Percentiles rank a stretch among this genome's conserved stretches.
Evolutionary conservation across 2,329 filamentous ascomycete species (phyloP).

Genomic region (Phaeosphaeria sp.): DNA sequence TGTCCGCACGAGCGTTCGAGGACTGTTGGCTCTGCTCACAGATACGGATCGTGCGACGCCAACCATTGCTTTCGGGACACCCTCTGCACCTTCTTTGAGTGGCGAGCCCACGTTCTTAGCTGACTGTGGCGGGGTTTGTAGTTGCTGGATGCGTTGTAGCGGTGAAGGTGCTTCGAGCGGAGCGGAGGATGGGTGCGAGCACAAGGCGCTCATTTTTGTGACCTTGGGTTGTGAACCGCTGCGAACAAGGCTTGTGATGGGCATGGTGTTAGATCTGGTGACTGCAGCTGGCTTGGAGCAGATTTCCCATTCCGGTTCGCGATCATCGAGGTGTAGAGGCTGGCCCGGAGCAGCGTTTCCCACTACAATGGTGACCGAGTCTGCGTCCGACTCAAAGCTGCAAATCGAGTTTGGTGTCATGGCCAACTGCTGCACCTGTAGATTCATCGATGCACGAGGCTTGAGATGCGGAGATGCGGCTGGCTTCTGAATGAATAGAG

Average conservation of each 20-base stretch:
- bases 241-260: constrained; percentile 14
- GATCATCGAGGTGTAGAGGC: constrained; percentile 29
- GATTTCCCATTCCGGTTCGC: constrained; percentile 43
- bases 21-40: constrained; percentile 38
- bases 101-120: constrained; percentile 13
- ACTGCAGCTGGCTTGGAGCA: constrained; percentile 24
- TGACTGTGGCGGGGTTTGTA: constrained; percentile 25
- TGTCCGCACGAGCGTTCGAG: constrained; percentile 24
- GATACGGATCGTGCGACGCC: constrained; percentile 43
- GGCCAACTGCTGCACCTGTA: constrained; percentile 19
- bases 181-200: constrained; percentile 37
- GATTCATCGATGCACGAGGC: constrained; percentile 17
- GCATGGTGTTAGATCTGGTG: constrained; percentile 11
- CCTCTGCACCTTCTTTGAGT: constrained; percentile 4
- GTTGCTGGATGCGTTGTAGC: constrained; percentile 24
- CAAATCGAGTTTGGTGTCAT: constrained; percentile 34
- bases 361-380: constrained; percentile 36
- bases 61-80: constrained; percentile 30
- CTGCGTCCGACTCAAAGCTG: constrained; percentile 42
- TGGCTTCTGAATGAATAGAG: constrained; percentile 9
- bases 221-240: constrained; percentile 28
- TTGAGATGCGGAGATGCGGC: constrained; percentile 8
- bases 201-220: constrained; percentile 36
- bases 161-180: constrained; percentile 30
- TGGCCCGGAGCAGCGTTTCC: constrained; percentile 20